Evolutionary conservation across 2,329 filamentous ascomycete species (phyloP), one percentile per base, ranked within the genome.

Genomic region (Trichoderma sp.): DNA sequence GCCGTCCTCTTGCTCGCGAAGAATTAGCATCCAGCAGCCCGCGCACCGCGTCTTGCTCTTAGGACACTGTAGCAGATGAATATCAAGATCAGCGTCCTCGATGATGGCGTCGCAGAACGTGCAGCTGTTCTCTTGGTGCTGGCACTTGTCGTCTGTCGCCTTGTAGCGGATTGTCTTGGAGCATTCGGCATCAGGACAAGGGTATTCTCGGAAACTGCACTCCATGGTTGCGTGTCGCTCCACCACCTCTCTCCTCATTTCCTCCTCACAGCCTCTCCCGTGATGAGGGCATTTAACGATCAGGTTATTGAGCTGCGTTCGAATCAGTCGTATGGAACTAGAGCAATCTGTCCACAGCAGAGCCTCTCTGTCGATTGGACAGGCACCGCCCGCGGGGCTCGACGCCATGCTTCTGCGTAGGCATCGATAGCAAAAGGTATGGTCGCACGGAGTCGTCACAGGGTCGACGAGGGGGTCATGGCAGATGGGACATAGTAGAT

Each of bases 351-450:
- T 74, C 81, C 81, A 83, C 13, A 76, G 73, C 8, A 83, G 65
- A 12, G 81, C 80, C 15, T 83, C 83, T n/a, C 89, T 84, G 77
- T 91, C 89, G 70, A 91, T 85, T 3, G 89, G 89, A 72, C 89
- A 91, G 39, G 82, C 79, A 2, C 79, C 79, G 6, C 81, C 81
- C 1, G 81, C 80, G 7, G 81, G 81, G 57, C 81, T 83, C 2
- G 80, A 81, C 12, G 80, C 77, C 61, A 83, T 82, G 75, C 81
- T 82, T 36, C 81, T 77, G 32, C 81, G 81, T 65, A 91, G 81
- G 76, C 90, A 92, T 5, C 82, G 82, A 66, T 85, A 85, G 76
- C 90, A 92, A 77, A 92, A 92, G 13, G 88, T 89, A 77, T 92
- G 90, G 71, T 90, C 87, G 79, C 90, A 92, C 8, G 82, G 81